phyloP scores from a whole-genome alignment of 2,329 filamentous ascomycete genomes.

The Colletotrichum phormii region DNA sequence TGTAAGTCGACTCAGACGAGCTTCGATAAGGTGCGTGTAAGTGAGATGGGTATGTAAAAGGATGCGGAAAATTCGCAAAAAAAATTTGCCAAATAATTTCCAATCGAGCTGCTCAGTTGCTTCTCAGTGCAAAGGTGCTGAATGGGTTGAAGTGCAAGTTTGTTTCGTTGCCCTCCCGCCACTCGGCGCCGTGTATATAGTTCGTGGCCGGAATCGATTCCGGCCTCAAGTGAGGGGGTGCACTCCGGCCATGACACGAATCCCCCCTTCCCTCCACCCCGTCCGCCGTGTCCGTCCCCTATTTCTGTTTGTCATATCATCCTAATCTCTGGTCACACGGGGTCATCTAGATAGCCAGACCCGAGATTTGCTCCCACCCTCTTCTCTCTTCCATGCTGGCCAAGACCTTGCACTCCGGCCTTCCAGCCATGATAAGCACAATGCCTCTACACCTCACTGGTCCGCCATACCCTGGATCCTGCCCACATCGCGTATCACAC shows the following conservation, averaged over 20 bases:
- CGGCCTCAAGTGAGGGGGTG: constrained; percentile 52
- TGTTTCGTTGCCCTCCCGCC: constrained; percentile 23
- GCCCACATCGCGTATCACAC: neutral
- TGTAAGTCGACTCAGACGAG: constrained; percentile 23
- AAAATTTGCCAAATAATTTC: constrained; percentile 1
- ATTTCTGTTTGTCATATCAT: constrained; percentile 39
- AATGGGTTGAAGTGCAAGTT: constrained; percentile 33
- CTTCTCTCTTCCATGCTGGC: neutral
- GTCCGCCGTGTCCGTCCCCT: constrained; percentile 10
- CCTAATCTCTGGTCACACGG: constrained; percentile 35
- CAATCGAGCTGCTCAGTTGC: neutral
- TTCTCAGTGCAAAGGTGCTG: constrained; percentile 27
- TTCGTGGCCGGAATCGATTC: constrained; percentile 61
- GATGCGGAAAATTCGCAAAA: constrained; percentile 25
- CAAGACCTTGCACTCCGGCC: constrained; percentile 19
- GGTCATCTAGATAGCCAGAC: constrained; percentile 3
- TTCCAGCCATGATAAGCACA: constrained; percentile 17
- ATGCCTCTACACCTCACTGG: constrained; percentile 2
- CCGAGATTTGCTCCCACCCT: neutral
- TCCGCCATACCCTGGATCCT: neutral
- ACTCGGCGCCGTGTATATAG: constrained; percentile 56
- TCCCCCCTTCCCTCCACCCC: constrained; percentile 4
- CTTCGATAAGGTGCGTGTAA: neutral
- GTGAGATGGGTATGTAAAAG: constrained; percentile 25
- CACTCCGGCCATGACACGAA: constrained; percentile 32